These are phyloP conservation scores for Mucor saturninus DNA, from an alignment of 371 early-diverging fungal species.

Conservation along the genomic window DNA sequence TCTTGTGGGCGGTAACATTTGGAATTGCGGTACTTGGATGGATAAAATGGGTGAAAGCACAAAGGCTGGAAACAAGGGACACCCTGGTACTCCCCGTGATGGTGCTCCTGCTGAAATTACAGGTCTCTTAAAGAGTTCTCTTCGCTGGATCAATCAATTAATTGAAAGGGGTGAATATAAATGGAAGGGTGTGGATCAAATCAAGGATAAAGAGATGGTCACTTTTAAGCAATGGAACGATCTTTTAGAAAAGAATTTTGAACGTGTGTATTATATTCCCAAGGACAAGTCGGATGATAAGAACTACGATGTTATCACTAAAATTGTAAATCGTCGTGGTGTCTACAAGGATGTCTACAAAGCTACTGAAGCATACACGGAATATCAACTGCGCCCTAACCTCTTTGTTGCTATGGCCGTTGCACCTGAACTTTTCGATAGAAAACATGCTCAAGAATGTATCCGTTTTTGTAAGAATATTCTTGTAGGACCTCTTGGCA, in stretches of 20 bases:
- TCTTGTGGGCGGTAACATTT: slow-evolving; percentile 85
- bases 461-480: slow-evolving; percentile 68
- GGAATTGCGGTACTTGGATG: slow-evolving; percentile 99
- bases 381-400: slow-evolving; percentile 95
- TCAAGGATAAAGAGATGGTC: slow-evolving; percentile 36
- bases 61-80: slow-evolving; percentile 89
- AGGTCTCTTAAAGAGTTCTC: slow-evolving; percentile 82
- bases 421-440: slow-evolving; percentile 91
- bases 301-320: slow-evolving; percentile 64
- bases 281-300: slow-evolving; percentile 53
- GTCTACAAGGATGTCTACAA: slow-evolving; percentile 94
- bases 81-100: slow-evolving; percentile 94
- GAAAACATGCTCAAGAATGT: slow-evolving; percentile 73
- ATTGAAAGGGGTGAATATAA: slow-evolving; percentile 48
- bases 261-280: slow-evolving; percentile 89
- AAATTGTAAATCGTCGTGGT: slow-evolving; percentile 87
- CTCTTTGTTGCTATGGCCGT: slow-evolving; percentile 90
- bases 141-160: slow-evolving; percentile 80
- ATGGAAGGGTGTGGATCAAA: slow-evolving; percentile 51
- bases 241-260: slow-evolving; percentile 82
- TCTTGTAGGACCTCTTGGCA: slow-evolving; percentile 88
- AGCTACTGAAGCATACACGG: slow-evolving; percentile 73
- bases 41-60: slow-evolving; percentile 98
- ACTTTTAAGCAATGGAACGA: slow-evolving; percentile 80
- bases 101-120: slow-evolving; percentile 93